Conservation (phyloP, 306 rosid genomes). For the Quercus parvula region DNA sequence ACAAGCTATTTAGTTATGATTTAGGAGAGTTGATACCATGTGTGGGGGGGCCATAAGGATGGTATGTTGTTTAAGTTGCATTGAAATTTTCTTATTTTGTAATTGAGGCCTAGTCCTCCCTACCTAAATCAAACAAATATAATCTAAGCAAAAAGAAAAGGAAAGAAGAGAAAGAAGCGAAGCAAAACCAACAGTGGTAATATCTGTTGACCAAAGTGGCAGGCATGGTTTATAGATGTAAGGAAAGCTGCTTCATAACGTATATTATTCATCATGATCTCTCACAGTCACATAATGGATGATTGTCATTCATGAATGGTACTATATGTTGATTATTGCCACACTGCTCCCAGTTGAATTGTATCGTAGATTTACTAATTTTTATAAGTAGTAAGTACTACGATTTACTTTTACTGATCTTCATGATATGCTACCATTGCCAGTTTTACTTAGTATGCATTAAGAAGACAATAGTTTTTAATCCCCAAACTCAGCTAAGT, state of each 20-base stretch:
- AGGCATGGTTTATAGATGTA: neutral
- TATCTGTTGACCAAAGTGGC: no score
- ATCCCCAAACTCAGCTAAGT: neutral
- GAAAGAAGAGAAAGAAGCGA: neutral
- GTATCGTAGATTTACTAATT: neutral
- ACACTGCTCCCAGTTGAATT: neutral
- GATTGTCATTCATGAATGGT: neutral
- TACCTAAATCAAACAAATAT: neutral
- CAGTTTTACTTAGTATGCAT: neutral
- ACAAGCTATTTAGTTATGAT: neutral
- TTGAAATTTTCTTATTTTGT: neutral
- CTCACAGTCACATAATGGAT: neutral
- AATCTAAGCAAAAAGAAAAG: neutral
- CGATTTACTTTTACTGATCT: neutral
- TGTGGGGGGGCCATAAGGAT: neutral
- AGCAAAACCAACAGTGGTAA: neutral
- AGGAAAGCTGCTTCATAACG: neutral
- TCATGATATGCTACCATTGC: neutral
- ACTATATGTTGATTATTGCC: neutral
- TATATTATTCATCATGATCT: neutral
- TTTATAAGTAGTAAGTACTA: neutral
- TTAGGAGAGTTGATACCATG: neutral
- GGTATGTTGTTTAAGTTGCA: neutral
- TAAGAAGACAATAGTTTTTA: neutral
- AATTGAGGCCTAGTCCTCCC: neutral